phyloP scores from a whole-genome alignment of 352 stramenopile genomes.

The Pythium oligandrum region DNA sequence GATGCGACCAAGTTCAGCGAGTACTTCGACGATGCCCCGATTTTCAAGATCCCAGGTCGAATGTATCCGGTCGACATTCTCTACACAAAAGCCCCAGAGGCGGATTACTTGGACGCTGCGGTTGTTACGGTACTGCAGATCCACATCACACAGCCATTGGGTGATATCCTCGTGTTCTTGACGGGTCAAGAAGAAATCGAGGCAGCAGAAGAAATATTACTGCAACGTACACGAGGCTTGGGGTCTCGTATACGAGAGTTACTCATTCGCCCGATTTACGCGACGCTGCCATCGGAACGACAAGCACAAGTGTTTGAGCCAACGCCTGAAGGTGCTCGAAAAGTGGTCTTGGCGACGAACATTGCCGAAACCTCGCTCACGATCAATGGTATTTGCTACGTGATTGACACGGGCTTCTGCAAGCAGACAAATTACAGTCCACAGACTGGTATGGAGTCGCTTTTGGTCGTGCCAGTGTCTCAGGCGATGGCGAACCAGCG shows the following conservation, averaged over 20 bases:
- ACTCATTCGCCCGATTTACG: slow-evolving; percentile 98
- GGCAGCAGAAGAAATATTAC: slow-evolving; percentile 93
- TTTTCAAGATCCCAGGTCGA: slow-evolving; percentile 98
- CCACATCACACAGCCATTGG: slow-evolving; percentile 96
- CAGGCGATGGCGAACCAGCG: slow-evolving; percentile 97
- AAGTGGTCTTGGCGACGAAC: slow-evolving; percentile 99
- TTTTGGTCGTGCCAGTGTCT: slow-evolving; percentile 97
- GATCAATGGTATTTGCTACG: slow-evolving; percentile 99
- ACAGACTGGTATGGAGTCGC: slow-evolving; percentile 97
- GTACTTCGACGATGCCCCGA: slow-evolving; percentile 98
- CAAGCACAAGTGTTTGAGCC: slow-evolving; percentile 99
- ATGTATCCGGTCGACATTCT: slow-evolving; percentile 96
- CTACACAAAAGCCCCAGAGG: slow-evolving; percentile 98
- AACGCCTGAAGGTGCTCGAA: slow-evolving; percentile 93
- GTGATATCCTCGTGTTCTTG: slow-evolving; percentile 99
- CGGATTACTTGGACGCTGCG: slow-evolving; percentile 98
- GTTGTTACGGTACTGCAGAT: slow-evolving; percentile 99
- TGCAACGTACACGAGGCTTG: slow-evolving; percentile 90
- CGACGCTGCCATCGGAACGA: slow-evolving; percentile 96
- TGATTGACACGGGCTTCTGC: slow-evolving; percentile 99
- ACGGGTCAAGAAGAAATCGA: slow-evolving; percentile 99
- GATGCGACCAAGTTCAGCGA: slow-evolving; percentile 98
- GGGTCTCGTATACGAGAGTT: slow-evolving; percentile 97
- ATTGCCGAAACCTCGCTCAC: slow-evolving; percentile 99
- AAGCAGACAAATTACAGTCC: slow-evolving; percentile 99